A percentile compares a stretch with the other conserved stretches of the same genome.
Evolutionary conservation across 495 filamentous ascomycete species (phyloP).

Genomic region (Hypoxylon rickii): DNA sequence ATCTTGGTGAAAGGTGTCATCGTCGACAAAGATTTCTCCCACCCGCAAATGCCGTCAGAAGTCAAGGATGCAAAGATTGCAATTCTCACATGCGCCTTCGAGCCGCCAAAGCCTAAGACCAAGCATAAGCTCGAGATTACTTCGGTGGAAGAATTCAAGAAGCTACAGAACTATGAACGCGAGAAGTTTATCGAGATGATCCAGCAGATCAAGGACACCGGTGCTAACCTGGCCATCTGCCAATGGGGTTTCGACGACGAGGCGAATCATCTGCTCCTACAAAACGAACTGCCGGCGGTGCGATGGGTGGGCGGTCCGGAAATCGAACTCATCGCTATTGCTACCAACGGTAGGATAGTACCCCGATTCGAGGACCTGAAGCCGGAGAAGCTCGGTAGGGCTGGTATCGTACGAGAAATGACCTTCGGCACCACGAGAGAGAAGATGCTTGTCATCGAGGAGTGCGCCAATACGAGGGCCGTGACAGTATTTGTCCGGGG

Average conservation of each 20-base stretch:
- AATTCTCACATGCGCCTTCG: slow-evolving; percentile 96
- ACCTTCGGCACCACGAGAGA: slow-evolving; percentile 96
- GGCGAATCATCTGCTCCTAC: slow-evolving; percentile 93
- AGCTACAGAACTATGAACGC: slow-evolving; percentile 90
- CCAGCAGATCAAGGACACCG: slow-evolving; percentile 93
- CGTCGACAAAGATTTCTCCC: slow-evolving; percentile 99
- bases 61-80: slow-evolving; percentile 94
- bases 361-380: slow-evolving; percentile 95
- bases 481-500: slow-evolving; percentile 95
- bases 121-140: slow-evolving; percentile 99
- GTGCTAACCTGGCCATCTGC: slow-evolving; percentile 96
- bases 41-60: slow-evolving; percentile 97
- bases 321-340: slow-evolving; percentile 98
- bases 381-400: slow-evolving; percentile 84
- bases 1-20: slow-evolving; percentile 96
- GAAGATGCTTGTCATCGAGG: slow-evolving; percentile 99
- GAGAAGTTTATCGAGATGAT: slow-evolving; percentile 99
- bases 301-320: slow-evolving; percentile 98
- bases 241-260: slow-evolving; percentile 99
- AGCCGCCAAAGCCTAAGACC: slow-evolving; percentile 99
- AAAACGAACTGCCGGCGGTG: slow-evolving; percentile 94
- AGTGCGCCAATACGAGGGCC: slow-evolving; percentile 95
- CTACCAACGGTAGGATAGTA: slow-evolving; percentile 96
- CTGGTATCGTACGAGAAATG: slow-evolving; percentile 91
- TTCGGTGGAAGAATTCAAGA: slow-evolving; percentile 96